phyloP scores from a whole-genome alignment of 2,329 filamentous ascomycete species.

The Lasiodiplodia sp. region DNA sequence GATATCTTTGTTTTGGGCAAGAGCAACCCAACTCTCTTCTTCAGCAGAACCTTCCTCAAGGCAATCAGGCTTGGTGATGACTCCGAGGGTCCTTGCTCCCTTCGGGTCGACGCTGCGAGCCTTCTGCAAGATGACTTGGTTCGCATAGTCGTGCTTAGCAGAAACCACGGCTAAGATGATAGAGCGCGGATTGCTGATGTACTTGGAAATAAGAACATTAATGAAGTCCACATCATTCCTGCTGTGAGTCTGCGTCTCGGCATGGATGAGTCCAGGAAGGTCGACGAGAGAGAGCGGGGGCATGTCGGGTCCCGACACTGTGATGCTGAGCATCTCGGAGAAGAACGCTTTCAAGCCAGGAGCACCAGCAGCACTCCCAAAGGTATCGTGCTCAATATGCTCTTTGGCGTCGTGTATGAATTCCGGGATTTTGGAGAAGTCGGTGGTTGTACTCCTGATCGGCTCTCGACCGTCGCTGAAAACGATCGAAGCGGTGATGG shows the following conservation, averaged over 20 bases:
- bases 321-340: slow-evolving; percentile 37
- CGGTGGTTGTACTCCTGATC: not conserved
- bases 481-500: slow-evolving; percentile 44
- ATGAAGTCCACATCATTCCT: slow-evolving; percentile 45
- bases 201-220: slow-evolving; percentile 52
- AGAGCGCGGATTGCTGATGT: slow-evolving; percentile 56
- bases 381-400: slow-evolving; percentile 39
- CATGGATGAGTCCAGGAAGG: slow-evolving; percentile 49
- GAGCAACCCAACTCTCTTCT: slow-evolving; percentile 50
- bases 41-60: slow-evolving; percentile 47
- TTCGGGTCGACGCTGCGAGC: slow-evolving; percentile 45
- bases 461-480: slow-evolving; percentile 25
- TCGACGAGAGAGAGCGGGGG: slow-evolving; percentile 43
- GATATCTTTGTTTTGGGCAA: slow-evolving; percentile 51
- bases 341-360: slow-evolving; percentile 51
- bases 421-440: not conserved
- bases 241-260: slow-evolving; percentile 41
- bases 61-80: slow-evolving; percentile 49
- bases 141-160: slow-evolving; percentile 51
- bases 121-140: slow-evolving; percentile 54
- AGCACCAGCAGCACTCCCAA: slow-evolving; percentile 42
- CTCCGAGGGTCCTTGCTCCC: slow-evolving; percentile 45
- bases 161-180: slow-evolving; percentile 42
- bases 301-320: slow-evolving; percentile 36
- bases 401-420: not conserved